A percentile compares a stretch with the other conserved stretches of the same genome.
Evolutionary conservation across 2,329 filamentous ascomycete genomes (phyloP).

Genomic region (Hymenoscyphus fructigenus): DNA sequence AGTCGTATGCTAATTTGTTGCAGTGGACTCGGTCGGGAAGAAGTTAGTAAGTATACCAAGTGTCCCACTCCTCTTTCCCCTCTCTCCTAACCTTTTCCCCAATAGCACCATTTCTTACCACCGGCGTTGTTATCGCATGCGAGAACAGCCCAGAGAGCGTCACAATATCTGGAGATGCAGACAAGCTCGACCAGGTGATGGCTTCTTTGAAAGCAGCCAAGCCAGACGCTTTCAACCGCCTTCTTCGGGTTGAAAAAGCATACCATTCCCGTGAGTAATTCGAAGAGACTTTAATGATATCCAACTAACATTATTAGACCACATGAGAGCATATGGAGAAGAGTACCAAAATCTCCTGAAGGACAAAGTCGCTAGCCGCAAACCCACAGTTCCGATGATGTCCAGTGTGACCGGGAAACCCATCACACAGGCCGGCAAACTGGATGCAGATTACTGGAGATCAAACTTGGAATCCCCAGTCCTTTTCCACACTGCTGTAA

Average conservation of each 20-base stretch:
- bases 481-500: conserved; percentile 17
- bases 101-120: conserved; percentile 15
- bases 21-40: conserved; percentile 31
- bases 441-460: conserved; percentile 43
- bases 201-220: conserved; percentile 21
- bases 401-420: conserved; percentile 19
- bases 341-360: conserved; percentile 16
- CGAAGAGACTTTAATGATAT: background rate
- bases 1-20: too few species aligned
- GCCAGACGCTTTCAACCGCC: conserved; percentile 24
- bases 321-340: conserved; percentile 33
- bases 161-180: conserved; percentile 28
- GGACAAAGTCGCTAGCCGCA: background rate
- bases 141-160: conserved; percentile 30
- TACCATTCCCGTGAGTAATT: conserved; percentile 36
- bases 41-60: conserved; percentile 21
- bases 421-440: background rate
- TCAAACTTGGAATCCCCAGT: conserved; percentile 21
- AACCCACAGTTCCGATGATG: conserved; percentile 16
- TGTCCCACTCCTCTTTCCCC: too few species aligned
- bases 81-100: too few species aligned
- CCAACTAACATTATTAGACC: conserved; percentile 26
- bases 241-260: conserved; percentile 27
- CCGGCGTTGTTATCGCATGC: conserved; percentile 35
- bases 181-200: conserved; percentile 20